A percentile compares a stretch with the other conserved stretches of the same genome.
phyloP scores from a whole-genome alignment of 305 asterid genomes.

The Fraxinus greggii region DNA sequence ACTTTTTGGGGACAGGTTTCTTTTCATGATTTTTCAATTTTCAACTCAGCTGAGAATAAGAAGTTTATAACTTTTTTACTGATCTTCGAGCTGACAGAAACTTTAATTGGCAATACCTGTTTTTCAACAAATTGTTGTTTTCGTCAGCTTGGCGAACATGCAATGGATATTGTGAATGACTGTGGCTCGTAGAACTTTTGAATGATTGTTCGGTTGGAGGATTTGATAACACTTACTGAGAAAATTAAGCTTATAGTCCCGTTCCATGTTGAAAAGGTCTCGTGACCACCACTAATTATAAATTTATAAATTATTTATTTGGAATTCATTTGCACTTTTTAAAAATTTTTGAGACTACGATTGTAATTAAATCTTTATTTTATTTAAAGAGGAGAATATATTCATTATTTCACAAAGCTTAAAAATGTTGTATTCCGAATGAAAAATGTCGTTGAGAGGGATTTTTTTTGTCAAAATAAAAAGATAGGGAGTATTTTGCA shows the following conservation, averaged over 20 bases:
- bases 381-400: too few species aligned
- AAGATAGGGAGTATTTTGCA: neutral
- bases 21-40: conserved; percentile 1
- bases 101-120: neutral
- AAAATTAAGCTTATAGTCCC: neutral
- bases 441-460: too few species aligned
- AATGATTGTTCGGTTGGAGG: neutral
- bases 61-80: neutral
- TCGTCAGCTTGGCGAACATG: neutral
- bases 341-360: too few species aligned
- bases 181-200: neutral
- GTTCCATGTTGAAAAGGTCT: neutral
- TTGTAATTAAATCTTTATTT: neutral
- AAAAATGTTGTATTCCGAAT: too few species aligned
- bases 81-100: neutral
- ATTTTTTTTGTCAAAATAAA: neutral
- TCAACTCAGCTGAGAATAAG: neutral
- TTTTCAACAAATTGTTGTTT: neutral
- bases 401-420: neutral
- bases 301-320: too few species aligned
- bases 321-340: neutral
- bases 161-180: neutral
- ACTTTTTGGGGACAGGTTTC: neutral
- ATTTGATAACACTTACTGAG: neutral
- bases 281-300: neutral